phyloP scores from a whole-genome alignment of 1,284 basidiomycete genomes.

The Psilocybe mexicana region DNA sequence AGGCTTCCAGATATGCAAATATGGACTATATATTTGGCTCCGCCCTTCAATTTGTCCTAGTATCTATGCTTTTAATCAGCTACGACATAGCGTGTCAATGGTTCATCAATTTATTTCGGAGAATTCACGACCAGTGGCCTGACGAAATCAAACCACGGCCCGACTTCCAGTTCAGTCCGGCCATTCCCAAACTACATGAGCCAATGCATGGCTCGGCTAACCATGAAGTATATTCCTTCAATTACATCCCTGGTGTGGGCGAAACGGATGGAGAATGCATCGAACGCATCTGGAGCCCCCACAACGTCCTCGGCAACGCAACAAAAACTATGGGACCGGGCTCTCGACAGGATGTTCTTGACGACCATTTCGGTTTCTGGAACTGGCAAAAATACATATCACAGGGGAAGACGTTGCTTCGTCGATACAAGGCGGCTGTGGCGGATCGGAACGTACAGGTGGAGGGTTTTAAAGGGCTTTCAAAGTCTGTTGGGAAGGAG shows the following conservation, averaged over 20 bases:
- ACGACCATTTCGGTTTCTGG: constrained; percentile 14
- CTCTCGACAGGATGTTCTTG: constrained; percentile 13
- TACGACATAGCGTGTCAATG: not conserved
- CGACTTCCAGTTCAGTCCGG: not conserved
- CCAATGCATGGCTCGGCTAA: constrained; percentile 4
- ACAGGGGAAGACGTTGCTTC: not conserved
- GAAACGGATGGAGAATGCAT: constrained; percentile 5
- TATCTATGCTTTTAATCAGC: not conserved
- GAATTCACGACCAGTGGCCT: not conserved
- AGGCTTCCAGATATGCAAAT: not conserved
- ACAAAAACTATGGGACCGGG: constrained; percentile 13
- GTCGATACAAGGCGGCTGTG: constrained; percentile 4
- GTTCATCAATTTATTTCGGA: not conserved
- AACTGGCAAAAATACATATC: constrained; percentile 11
- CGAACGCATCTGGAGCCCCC: constrained; percentile 3
- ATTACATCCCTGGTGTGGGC: constrained; percentile 12
- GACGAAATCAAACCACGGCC: not conserved
- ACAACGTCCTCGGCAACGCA: constrained; percentile 11
- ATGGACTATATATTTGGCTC: constrained; percentile 8
- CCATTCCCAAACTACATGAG: constrained; percentile 13
- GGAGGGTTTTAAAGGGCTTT: constrained; percentile 7
- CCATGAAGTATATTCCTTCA: constrained; percentile 11
- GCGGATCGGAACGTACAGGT: constrained; percentile 11
- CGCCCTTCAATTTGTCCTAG: not conserved
- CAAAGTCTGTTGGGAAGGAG: not conserved